A percentile compares a stretch with the other conserved stretches of the same genome.
Conservation (phyloP, 148 eudicot genomes). For the Rhododendron simsii region DNA sequence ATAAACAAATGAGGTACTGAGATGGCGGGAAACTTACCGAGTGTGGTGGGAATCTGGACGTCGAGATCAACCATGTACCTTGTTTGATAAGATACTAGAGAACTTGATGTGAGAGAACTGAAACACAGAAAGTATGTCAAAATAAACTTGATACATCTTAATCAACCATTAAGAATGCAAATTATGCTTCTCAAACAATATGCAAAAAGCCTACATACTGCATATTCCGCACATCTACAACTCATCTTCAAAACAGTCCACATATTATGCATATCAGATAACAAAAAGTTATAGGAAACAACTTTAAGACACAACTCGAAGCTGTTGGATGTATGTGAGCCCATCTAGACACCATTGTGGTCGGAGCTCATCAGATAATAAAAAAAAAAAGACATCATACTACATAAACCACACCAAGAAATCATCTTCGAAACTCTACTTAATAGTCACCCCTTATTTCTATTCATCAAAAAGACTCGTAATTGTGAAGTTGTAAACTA, state of each 20-base stretch:
- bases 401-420: not conserved
- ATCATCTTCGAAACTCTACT: not conserved
- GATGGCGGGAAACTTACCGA: slow-evolving; percentile 9
- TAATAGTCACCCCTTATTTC: not conserved
- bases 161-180: not conserved
- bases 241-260: not conserved
- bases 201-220: not conserved
- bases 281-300: too few relatives aligned
- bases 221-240: not conserved
- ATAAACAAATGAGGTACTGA: too few relatives aligned
- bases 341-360: too few relatives aligned
- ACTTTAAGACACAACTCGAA: too few relatives aligned
- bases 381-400: too few relatives aligned
- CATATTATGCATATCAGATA: not conserved
- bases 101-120: not conserved
- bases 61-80: slow-evolving; percentile 82
- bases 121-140: not conserved
- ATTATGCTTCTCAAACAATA: not conserved
- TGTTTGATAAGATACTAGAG: slow-evolving; percentile 5
- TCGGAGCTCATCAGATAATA: too few relatives aligned
- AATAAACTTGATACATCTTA: not conserved
- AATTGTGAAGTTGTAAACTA: not conserved
- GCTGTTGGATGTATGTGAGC: too few relatives aligned
- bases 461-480: not conserved
- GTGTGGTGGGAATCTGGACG: slow-evolving; percentile 46